phyloP scores from a whole-genome alignment of 768 basidiomycete genomes.

The Melanogaster broomeanus region DNA sequence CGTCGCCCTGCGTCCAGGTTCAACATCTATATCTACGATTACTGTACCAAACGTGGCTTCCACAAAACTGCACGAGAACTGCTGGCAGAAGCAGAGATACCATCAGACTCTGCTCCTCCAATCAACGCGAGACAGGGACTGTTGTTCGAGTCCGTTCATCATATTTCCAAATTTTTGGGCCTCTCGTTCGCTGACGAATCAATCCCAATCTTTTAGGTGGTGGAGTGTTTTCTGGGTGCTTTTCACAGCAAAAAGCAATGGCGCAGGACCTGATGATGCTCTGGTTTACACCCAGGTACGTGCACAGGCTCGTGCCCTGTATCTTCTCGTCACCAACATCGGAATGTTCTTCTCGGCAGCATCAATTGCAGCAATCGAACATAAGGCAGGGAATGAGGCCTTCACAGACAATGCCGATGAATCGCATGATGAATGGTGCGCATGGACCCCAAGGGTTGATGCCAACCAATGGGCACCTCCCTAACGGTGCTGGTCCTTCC shows the following conservation, averaged over 20 bases:
- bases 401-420: slow-evolving; percentile 29
- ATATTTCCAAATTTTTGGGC: neutral
- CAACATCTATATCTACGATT: slow-evolving; percentile 88
- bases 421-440: slow-evolving; percentile 37
- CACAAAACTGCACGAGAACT: slow-evolving; percentile 71
- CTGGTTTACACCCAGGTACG: slow-evolving; percentile 69
- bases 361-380: slow-evolving; percentile 36
- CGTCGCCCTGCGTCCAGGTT: slow-evolving; percentile 52
- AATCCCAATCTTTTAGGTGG: slow-evolving; percentile 52
- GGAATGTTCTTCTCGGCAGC: slow-evolving; percentile 20
- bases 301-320: slow-evolving; percentile 6
- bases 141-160: slow-evolving; percentile 68
- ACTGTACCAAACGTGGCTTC: slow-evolving; percentile 80
- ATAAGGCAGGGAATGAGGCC: slow-evolving; percentile 35
- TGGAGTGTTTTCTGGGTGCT: slow-evolving; percentile 90
- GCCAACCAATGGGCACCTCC: slow-evolving; percentile 20
- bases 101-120: slow-evolving; percentile 63
- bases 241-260: slow-evolving; percentile 77
- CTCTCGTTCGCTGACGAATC: slow-evolving; percentile 2
- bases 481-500: slow-evolving; percentile 32
- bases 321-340: slow-evolving; percentile 12
- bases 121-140: slow-evolving; percentile 84
- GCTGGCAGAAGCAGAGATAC: slow-evolving; percentile 64
- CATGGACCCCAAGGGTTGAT: slow-evolving; percentile 18
- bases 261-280: slow-evolving; percentile 67